A percentile compares a stretch with the other conserved stretches of the same genome.
These are phyloP conservation scores for Lobosporangium transversale DNA, from an alignment of 192 early-diverging fungal genomes.

Conservation along the genomic window DNA sequence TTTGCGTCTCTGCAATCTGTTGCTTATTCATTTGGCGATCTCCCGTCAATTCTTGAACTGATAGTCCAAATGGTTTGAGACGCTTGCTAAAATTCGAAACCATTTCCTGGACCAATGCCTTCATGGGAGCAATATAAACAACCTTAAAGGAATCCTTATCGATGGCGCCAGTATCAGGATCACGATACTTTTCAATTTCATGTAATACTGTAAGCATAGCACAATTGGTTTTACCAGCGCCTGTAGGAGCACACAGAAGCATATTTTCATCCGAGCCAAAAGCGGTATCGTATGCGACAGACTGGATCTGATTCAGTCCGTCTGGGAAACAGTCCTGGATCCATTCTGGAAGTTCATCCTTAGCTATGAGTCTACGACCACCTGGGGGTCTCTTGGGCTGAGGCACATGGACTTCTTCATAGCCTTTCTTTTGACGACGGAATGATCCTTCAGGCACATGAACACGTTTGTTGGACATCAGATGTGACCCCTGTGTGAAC, in stretches of 20 bases:
- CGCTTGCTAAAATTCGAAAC: constrained; percentile 87
- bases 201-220: constrained; percentile 96
- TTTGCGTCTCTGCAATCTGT: constrained; percentile 94
- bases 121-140: constrained; percentile 99
- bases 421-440: constrained; percentile 88
- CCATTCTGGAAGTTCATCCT: constrained; percentile 82
- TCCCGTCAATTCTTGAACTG: constrained; percentile 96
- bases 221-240: constrained; percentile 98
- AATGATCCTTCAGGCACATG: constrained; percentile 93
- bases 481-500: constrained; percentile 93
- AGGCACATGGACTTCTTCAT: constrained; percentile 96
- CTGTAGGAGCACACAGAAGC: constrained; percentile 97
- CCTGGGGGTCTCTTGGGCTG: constrained; percentile 80
- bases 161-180: constrained; percentile 76
- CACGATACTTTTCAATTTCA: constrained; percentile 83
- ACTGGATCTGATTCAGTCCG: constrained; percentile 94
- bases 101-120: constrained; percentile 98
- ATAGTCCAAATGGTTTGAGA: constrained; percentile 80
- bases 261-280: constrained; percentile 92
- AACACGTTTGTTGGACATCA: constrained; percentile 98
- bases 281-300: constrained; percentile 85
- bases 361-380: constrained; percentile 72
- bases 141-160: constrained; percentile 92
- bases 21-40: constrained; percentile 97
- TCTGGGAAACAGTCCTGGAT: constrained; percentile 77